Evolutionary conservation across 495 filamentous ascomycete genomes (phyloP), one percentile per base, ranked within the genome.

Genomic region (Hypoxylon fuscum): DNA sequence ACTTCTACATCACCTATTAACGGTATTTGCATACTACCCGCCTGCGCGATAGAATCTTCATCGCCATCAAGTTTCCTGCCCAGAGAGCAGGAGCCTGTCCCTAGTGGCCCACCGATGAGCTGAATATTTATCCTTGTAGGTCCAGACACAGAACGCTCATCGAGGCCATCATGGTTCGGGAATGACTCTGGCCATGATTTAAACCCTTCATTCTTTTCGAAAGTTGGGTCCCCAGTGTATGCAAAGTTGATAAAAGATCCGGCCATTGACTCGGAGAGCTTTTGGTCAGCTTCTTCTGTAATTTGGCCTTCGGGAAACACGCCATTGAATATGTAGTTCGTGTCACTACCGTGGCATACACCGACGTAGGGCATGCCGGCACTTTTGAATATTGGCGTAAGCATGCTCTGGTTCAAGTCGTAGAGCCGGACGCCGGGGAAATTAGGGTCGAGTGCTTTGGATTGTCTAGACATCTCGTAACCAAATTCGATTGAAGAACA

Each of bases 401-500:
- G 22, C 68, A 73, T 72, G 27, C 50, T 73, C 47, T 72, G 69
- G 48, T 75, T 75, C 1, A 75, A 38, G 3, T 25, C 55, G 45
- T 73, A 75, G 18, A 70, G 27, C 0, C 45, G 14, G 2, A 70
- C 69, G 6, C 64, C 56, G 0, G 59, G 12, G 22, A 59, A 68
- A 0, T 27, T 14, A 0, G 55, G 25, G 15, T 65, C 25, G 1
- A 27, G 18, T 0, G 38, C 17, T 38, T 51, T 55, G 0, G 54
- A 66, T 10, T 66, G 55, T 23, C 20, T 55, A 0, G 48, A 25
- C 48, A 70, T 68, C 5, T 70, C 53, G 12, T 51, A 57, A 2
- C 68, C 71, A 34, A 72, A 72, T 38, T 72, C 66, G 11, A 73
- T 51, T 1, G 58, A 63, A 2, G 71, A 70, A 20, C 72, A 75